Evolutionary conservation across 2,329 filamentous ascomycete genomes (phyloP).

Genomic region (Rhexocercosporidium sp.): DNA sequence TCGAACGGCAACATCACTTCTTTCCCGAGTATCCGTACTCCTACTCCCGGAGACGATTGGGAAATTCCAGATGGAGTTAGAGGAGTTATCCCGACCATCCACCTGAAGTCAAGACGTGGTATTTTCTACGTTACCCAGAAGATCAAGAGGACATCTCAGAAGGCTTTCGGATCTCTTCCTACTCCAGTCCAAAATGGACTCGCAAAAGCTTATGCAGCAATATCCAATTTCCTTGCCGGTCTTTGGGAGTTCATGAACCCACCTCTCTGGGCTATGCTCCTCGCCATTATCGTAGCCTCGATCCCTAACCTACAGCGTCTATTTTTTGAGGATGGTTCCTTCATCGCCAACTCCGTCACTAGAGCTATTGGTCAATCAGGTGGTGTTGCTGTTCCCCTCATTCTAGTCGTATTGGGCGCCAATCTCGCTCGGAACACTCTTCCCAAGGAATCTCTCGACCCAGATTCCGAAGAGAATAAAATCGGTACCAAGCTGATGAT

Average conservation of each 20-base stretch:
- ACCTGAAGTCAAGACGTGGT: slow-evolving; percentile 41
- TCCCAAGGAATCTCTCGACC: slow-evolving; percentile 61
- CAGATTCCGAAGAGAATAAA: slow-evolving; percentile 71
- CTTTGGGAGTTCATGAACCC: slow-evolving; percentile 98
- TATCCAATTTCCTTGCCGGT: slow-evolving; percentile 63
- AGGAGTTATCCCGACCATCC: slow-evolving; percentile 48
- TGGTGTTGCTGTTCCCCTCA: slow-evolving; percentile 90
- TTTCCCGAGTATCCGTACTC: slow-evolving; percentile 60
- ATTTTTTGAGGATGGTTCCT: slow-evolving; percentile 89
- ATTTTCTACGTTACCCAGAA: slow-evolving; percentile 22
- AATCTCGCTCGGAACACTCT: slow-evolving; percentile 93
- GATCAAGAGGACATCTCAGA: slow-evolving; percentile 31
- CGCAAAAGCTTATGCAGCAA: slow-evolving; percentile 46
- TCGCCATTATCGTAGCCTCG: slow-evolving; percentile 88
- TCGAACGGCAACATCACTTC: slow-evolving; percentile 61
- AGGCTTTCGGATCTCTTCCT: slow-evolving; percentile 56
- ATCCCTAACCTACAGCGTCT: slow-evolving; percentile 80
- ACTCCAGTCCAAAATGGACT: slow-evolving; percentile 55
- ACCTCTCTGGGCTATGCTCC: slow-evolving; percentile 94
- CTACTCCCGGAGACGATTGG: slow-evolving; percentile 35
- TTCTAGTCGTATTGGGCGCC: slow-evolving; percentile 91
- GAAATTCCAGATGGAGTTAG: slow-evolving; percentile 47
- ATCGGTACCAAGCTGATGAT: slow-evolving; percentile 79
- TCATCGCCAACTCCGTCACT: slow-evolving; percentile 91
- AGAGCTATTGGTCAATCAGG: slow-evolving; percentile 84